Base-by-base conservation (phyloP, 2,329 filamentous ascomycete species). In the Apiospora sp. region DNA sequence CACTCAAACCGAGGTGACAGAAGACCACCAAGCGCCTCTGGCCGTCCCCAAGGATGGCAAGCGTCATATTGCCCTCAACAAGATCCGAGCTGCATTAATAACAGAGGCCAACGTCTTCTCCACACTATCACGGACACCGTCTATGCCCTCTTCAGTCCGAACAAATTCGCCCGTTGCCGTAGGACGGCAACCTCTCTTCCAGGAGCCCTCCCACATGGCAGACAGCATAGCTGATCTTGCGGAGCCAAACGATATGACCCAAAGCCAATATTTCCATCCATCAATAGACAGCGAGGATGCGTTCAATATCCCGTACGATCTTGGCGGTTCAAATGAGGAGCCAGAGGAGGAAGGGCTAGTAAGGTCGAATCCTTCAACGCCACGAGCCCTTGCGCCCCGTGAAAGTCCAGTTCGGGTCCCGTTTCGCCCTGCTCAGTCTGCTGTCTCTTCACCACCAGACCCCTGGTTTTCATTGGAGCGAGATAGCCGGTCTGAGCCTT, bases 31-130 rank as follows among this genome's bases (percentile, higher is more conserved):
- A 6, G 73, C 76, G 7, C 81, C 85, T 0, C 77, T 78, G 30
- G 83, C 85, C 30, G 78, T 84, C 1, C 86, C 86, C 34, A 92
- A 89, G 79, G 85, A 91, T 73, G 92, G 91, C 30, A 93, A 93
- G 79, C 87, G 92, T 34, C 89, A 91, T 72, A 84, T 94, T 68
- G 87, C 86, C 22, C 82, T 94, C n/a, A 87, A 88, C 22, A 88
- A 88, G 69, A 88, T 94, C 44, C 87, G 89, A 30, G 92, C 91
- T 19, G 89, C 88, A 75, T 80, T 94, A 41, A 90, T 93, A 54
- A 92, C 91, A 3, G 91, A 94, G 76, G 89, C 90, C 24, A 90
- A 90, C 67, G 87, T 90, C 51, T 93, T 93, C 72, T 89, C 90
- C 4, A 86, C 86, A 13, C 81, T 92, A 51, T 87, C 88, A 14